phyloP scores from a whole-genome alignment of 768 basidiomycete species.

The Collybia sp. region DNA sequence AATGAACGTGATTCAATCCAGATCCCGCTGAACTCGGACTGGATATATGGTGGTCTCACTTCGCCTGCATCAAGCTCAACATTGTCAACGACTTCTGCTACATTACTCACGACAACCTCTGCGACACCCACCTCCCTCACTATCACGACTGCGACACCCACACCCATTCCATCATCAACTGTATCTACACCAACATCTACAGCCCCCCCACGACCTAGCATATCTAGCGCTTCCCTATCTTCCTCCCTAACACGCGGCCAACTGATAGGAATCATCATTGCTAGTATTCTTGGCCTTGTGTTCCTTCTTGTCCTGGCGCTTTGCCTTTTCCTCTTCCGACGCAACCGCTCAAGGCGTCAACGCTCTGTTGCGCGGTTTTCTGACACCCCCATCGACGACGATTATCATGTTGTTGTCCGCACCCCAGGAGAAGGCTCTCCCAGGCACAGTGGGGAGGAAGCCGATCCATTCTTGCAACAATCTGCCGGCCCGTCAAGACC shows the following conservation, averaged over 20 bases:
- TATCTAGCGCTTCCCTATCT: conserved; percentile 20
- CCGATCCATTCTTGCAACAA: conserved; percentile 55
- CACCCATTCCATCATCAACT: conserved; percentile 11
- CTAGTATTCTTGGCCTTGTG: conserved; percentile 55
- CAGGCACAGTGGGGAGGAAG: conserved; percentile 65
- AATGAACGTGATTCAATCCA: conserved; percentile 16
- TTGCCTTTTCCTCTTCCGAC: conserved; percentile 39
- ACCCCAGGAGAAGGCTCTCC: conserved; percentile 63
- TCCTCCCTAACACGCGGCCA: conserved; percentile 32
- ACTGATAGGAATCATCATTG: conserved; percentile 55
- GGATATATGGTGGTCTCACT: conserved; percentile 73
- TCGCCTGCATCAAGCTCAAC: conserved; percentile 45
- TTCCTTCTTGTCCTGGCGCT: conserved; percentile 50
- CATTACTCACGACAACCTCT: conserved; percentile 1
- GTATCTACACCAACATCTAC: conserved; percentile 16
- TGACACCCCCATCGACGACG: conserved; percentile 27
- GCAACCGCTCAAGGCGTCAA: conserved; percentile 35
- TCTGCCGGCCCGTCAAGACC: conserved; percentile 21
- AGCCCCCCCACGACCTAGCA: conserved; percentile 24
- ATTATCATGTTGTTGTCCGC: conserved; percentile 33
- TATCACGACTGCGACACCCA: conserved; percentile 17
- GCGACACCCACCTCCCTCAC: conserved; percentile 9
- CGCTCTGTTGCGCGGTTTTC: conserved; percentile 22
- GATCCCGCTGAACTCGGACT: conserved; percentile 74
- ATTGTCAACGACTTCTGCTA: conserved; percentile 14